Evolutionary conservation across 1,284 basidiomycete species (phyloP).

Genomic region (Trichosporon coremiiforme): DNA sequence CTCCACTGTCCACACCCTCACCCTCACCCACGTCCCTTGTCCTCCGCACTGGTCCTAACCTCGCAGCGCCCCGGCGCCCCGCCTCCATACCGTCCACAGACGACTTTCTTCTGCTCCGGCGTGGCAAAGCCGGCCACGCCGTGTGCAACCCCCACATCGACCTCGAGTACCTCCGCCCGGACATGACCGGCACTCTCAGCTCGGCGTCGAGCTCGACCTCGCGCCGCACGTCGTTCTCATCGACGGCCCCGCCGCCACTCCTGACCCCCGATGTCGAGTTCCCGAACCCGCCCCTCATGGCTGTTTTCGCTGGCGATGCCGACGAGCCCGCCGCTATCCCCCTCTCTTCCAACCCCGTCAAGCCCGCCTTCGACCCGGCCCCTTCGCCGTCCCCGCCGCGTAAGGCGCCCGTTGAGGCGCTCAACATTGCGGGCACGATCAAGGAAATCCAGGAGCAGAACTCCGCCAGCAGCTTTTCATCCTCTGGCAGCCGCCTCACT

Average conservation of each 20-base stretch:
- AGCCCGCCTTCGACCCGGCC: background rate
- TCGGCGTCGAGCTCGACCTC: slow-evolving; percentile 8
- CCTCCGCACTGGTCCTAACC: background rate
- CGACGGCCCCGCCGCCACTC: slow-evolving; percentile 8
- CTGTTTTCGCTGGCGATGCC: background rate
- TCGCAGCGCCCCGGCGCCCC: slow-evolving; percentile 7
- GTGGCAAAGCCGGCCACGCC: slow-evolving; percentile 13
- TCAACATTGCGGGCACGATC: slow-evolving; percentile 1
- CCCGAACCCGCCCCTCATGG: slow-evolving; percentile 8
- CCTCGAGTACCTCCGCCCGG: background rate
- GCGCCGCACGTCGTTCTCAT: slow-evolving; percentile 16
- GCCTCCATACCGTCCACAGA: slow-evolving; percentile 8
- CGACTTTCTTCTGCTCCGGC: slow-evolving; percentile 8
- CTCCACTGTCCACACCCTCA: background rate
- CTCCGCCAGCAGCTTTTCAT: background rate
- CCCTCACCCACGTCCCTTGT: background rate
- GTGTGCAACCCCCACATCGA: slow-evolving; percentile 7
- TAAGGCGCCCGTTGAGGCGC: background rate
- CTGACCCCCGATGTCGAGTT: slow-evolving; percentile 5
- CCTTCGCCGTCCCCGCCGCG: slow-evolving; percentile 6
- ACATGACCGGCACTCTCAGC: background rate
- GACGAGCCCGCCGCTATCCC: slow-evolving; percentile 1
- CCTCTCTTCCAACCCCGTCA: background rate
- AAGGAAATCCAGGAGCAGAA: slow-evolving; percentile 14
- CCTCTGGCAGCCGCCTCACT: background rate